Base-by-base conservation (phyloP, 1,284 basidiomycete species). In the Phellinidium pouzarii region DNA sequence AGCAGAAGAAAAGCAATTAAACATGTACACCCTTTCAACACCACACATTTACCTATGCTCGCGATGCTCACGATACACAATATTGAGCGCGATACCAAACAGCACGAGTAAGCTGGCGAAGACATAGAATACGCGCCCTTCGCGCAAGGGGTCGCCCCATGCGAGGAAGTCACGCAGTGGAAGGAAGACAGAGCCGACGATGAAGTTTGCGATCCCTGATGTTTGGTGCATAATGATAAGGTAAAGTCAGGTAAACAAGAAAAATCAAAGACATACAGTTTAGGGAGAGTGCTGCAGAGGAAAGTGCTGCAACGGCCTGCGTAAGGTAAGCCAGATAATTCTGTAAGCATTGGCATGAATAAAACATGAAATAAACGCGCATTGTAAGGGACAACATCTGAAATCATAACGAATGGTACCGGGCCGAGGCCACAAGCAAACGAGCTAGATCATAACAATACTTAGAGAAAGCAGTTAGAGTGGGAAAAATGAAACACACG, bases 361-460 rank as follows among this genome's bases (percentile, higher is more conserved):
- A 47, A 53, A 48, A 29, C 26, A 53, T 42, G 37, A 51, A 40
- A 45, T 53, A 31, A 9, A 71, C 84, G 60, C 67, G 86, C 88
- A 61, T 86, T 76, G 43, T 76, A 67, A 1, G 94, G 94, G 0
- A 93, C 85, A 22, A 96, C 79, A 64, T 97, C 94, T n/a, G 91
- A 84, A 27, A 95, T 84, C 67, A 96, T 86, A 40, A 97, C 82
- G 65, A 94, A 96, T 0, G 94, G 94, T 31, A 96, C 72, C 0
- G 94, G 93, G 0, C 94, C 94, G n/a, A 96, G 74, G 1, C 94
- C 94, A 36, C 90, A 71, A 0, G 91, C 87, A 65, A 95, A 97
- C 0, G 87, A 87, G 64, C 88, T 90, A 58, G 29, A 11, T n/a
- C 17, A 42, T 17, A 19, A 8, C 19, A 29, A 29, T 27, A 12